phyloP scores from a whole-genome alignment of 2,329 filamentous ascomycete genomes.

The Fonsecaea erecta region DNA sequence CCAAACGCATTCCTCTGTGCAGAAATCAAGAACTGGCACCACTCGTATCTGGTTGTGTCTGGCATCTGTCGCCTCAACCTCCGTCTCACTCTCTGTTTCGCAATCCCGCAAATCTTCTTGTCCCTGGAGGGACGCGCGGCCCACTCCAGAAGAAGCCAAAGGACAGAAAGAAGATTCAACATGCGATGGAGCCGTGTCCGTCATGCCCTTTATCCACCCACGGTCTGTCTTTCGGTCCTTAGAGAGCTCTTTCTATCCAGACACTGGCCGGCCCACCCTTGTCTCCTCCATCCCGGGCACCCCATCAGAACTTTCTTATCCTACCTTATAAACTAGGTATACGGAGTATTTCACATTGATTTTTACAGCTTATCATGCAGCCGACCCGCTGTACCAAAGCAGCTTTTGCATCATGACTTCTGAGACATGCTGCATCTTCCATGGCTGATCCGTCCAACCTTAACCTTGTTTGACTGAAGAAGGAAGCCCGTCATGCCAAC shows the following conservation, averaged over 20 bases:
- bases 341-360: neutral
- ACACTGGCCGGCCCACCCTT: conserved; percentile 23
- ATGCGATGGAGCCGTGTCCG: neutral
- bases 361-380: conserved; percentile 27
- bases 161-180: conserved; percentile 4
- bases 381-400: conserved; percentile 21
- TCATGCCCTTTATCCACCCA: neutral
- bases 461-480: conserved; percentile 16
- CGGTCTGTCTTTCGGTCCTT: neutral
- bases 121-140: conserved; percentile 14
- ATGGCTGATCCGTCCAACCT: conserved; percentile 28
- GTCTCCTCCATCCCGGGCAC: conserved; percentile 9
- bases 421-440: conserved; percentile 32
- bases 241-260: conserved; percentile 16
- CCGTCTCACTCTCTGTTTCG: conserved; percentile 14
- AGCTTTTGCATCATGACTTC: conserved; percentile 32
- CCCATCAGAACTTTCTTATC: conserved; percentile 1
- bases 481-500: neutral
- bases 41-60: neutral
- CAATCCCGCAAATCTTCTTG: conserved; percentile 7
- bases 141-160: neutral
- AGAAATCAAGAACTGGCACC: conserved; percentile 1
- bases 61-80: conserved; percentile 3
- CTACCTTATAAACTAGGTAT: conserved; percentile 1
- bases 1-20: neutral